A percentile compares a stretch with the other conserved stretches of the same genome.
These are phyloP conservation scores for Fusarium sp. DNA, from an alignment of 2,329 filamentous ascomycete species.

Conservation along the genomic window DNA sequence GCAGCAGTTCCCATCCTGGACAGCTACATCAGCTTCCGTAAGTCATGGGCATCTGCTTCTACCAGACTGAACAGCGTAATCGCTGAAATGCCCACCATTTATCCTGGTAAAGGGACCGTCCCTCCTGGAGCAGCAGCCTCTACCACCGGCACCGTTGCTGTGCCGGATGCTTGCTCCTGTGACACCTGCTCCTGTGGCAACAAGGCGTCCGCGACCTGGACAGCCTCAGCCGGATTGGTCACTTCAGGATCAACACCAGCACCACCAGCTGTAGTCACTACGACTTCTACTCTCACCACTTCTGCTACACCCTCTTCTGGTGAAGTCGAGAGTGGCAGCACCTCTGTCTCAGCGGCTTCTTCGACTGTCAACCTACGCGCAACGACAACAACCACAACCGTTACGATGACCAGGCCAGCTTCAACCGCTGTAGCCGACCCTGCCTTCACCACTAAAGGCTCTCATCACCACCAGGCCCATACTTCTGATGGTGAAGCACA, in stretches of 20 bases:
- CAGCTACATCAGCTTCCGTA: neutral
- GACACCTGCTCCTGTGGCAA: neutral
- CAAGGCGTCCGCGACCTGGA: neutral
- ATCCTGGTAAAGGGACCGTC: neutral
- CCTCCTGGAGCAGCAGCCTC: neutral
- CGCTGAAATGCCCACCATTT: constrained; percentile 1
- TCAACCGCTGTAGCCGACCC: neutral
- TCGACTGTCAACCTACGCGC: neutral
- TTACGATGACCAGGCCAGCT: neutral
- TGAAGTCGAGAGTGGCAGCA: neutral
- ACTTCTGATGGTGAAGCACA: neutral
- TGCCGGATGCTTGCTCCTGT: neutral
- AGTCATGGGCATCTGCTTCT: constrained; percentile 4
- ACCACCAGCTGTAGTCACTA: neutral
- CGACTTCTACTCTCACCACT: neutral
- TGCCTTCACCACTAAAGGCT: neutral
- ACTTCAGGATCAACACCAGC: neutral
- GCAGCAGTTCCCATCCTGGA: neutral
- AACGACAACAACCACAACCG: constrained; percentile 9
- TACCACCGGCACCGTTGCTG: neutral
- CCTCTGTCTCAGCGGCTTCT: neutral
- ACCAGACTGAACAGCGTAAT: constrained; percentile 10
- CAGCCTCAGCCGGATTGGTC: neutral
- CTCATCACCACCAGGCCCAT: neutral
- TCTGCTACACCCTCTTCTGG: neutral